These are phyloP conservation scores for Solidago caesia DNA, from an alignment of 129 eudicot genomes.

Conservation along the genomic window DNA sequence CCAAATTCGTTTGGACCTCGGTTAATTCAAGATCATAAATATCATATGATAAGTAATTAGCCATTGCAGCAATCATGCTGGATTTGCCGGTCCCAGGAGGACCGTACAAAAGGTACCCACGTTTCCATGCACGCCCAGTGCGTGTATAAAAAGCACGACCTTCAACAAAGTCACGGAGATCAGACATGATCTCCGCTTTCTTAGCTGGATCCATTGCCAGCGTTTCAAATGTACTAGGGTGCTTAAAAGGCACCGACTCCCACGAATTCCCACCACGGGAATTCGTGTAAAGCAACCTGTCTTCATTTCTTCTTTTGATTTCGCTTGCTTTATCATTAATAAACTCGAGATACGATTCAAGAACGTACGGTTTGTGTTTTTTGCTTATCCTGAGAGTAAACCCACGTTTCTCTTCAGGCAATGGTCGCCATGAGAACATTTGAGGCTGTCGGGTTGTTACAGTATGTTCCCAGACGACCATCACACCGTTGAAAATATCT, in stretches of 20 bases:
- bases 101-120: conserved; percentile 80
- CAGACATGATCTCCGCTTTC: conserved; percentile 65
- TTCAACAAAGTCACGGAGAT: conserved; percentile 67
- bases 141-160: conserved; percentile 67
- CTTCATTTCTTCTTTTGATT: conserved; percentile 57
- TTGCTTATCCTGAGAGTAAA: conserved; percentile 67
- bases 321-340: conserved; percentile 65
- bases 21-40: conserved; percentile 82
- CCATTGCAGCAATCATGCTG: conserved; percentile 98
- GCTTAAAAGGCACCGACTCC: conserved; percentile 97
- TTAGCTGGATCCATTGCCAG: conserved; percentile 77
- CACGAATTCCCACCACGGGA: conserved; percentile 83
- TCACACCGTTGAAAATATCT: conserved; percentile 52
- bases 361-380: conserved; percentile 37
- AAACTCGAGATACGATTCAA: conserved; percentile 57
- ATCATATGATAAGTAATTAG: conserved; percentile 70
- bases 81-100: conserved; percentile 99
- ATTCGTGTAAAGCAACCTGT: conserved; percentile 71
- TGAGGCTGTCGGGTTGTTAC: conserved; percentile 64
- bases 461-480: conserved; percentile 75
- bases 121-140: conserved; percentile 92
- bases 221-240: conserved; percentile 88
- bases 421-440: conserved; percentile 79
- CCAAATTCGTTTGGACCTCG: conserved; percentile 70
- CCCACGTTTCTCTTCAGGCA: conserved; percentile 87